Evolutionary conservation across 1,284 basidiomycete species (phyloP).

Genomic region (Apiotrichum domesticum): DNA sequence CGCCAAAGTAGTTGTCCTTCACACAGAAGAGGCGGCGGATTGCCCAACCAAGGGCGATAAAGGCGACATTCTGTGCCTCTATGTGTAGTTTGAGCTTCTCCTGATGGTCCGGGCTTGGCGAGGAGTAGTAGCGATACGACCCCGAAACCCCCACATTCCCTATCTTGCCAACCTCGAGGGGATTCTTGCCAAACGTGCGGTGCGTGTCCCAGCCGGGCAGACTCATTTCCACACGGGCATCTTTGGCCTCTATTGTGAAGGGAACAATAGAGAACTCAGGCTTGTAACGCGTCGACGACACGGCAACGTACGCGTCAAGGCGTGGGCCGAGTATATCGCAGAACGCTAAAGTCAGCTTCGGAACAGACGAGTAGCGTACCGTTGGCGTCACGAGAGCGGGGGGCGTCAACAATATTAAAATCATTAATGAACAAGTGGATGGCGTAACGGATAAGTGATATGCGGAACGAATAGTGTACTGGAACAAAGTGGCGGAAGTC

Average conservation of each 20-base stretch:
- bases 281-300: constrained; percentile 66
- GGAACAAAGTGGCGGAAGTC: constrained; percentile 78
- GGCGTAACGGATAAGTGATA: constrained; percentile 67
- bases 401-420: constrained; percentile 89
- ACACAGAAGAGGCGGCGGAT: constrained; percentile 78
- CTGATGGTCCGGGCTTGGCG: constrained; percentile 61
- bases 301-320: constrained; percentile 53
- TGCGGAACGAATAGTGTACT: constrained; percentile 63
- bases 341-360: constrained; percentile 54
- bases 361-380: constrained; percentile 48
- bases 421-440: constrained; percentile 84
- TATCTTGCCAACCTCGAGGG: constrained; percentile 56
- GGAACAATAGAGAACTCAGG: constrained; percentile 64
- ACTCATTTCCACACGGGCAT: constrained; percentile 57
- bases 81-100: constrained; percentile 65
- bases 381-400: constrained; percentile 69
- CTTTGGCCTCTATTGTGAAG: constrained; percentile 60
- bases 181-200: constrained; percentile 55
- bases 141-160: constrained; percentile 58
- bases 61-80: constrained; percentile 52
- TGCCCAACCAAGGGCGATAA: constrained; percentile 76
- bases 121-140: constrained; percentile 67
- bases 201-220: constrained; percentile 86
- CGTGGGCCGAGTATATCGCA: constrained; percentile 60
- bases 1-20: constrained; percentile 85